Base-by-base conservation (phyloP, 2,329 filamentous ascomycete genomes). In the Pseudogymnoascus sp. region DNA sequence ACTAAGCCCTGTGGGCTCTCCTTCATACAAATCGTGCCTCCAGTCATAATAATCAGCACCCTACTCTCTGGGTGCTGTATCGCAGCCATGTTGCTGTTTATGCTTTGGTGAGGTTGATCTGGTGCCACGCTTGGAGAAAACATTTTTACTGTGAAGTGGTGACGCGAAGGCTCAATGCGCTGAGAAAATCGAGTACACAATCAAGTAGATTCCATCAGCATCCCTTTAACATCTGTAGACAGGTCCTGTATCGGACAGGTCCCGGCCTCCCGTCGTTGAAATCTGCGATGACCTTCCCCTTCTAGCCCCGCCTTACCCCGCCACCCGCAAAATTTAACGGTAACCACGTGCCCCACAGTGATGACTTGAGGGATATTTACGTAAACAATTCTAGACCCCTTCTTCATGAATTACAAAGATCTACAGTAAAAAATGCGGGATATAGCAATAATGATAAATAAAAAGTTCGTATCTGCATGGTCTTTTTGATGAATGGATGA, bases 21-120 rank as follows among this genome's bases (percentile, higher is more conserved):
- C 69, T 81, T 80, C 87, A 90, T 90, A 73, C 86, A 90, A 67
- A 90, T 90, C 2, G 83, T 85, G 7, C 83, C 83, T 14, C 83
- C 80, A 7, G 87, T 90, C 77, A 89, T 88, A 69, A 90, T 84
- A 63, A 88, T 84, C 64, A 90, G 76, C 8, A 90, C 83, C 58
- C 84, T 77, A 19, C 84, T 82, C 69, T 89, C 85, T 3, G 60
- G 60, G 39, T 61, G 39, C 36, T 61, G 60, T 23, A 60, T 23
- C 2, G 33, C 35, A n/a, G 58, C 49, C 28, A 55, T 55, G 9
- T 11, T 55, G 49, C n/a, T 19, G 25, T 12, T 12, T 7, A 2
- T 5, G 33, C n/a, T 55, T 33, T 55, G 49, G 28, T 55, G 49
- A 28, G 49, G 49, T 55, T 55, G 49, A 55, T 55, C 49, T 33